Conservation (phyloP, 2,329 filamentous ascomycete species). For the Fusarium chlamydosporum region DNA sequence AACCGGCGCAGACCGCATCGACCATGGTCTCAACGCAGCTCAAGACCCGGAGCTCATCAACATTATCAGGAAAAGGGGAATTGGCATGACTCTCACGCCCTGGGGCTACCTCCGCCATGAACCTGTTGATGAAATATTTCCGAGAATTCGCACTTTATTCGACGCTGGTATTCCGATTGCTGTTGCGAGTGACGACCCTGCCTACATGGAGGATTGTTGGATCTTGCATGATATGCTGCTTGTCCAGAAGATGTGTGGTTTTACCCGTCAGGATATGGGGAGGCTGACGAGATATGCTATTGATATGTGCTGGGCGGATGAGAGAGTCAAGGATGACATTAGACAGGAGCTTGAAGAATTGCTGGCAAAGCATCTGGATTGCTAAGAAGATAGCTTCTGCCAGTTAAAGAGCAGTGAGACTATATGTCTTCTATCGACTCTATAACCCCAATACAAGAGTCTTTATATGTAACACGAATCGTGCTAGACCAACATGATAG, state of each 20-base stretch:
- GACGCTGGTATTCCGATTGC: conserved; percentile 74
- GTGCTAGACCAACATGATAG: conserved; percentile 19
- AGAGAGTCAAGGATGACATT: neutral
- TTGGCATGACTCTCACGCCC: conserved; percentile 78
- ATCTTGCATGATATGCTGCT: conserved; percentile 57
- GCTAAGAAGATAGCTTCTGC: neutral
- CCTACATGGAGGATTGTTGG: conserved; percentile 76
- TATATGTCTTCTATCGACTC: too few relatives aligned
- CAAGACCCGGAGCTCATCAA: conserved; percentile 71
- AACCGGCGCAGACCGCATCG: conserved; percentile 74
- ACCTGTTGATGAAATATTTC: conserved; percentile 64
- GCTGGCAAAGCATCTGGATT: neutral
- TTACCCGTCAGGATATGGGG: conserved; percentile 56
- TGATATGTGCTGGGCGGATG: conserved; percentile 62
- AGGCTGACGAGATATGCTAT: conserved; percentile 59
- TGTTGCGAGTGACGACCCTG: conserved; percentile 80
- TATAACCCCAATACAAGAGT: too few relatives aligned
- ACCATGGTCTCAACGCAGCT: conserved; percentile 77
- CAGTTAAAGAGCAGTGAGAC: too few relatives aligned
- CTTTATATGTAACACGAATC: too few relatives aligned
- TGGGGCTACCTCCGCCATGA: conserved; percentile 45
- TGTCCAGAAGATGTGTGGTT: conserved; percentile 47
- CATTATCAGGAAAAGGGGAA: conserved; percentile 67
- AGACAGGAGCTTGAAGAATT: conserved; percentile 6
- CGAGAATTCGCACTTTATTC: conserved; percentile 64